Base-by-base conservation (phyloP, 306 rosid genomes). In the Cercis canadensis region DNA sequence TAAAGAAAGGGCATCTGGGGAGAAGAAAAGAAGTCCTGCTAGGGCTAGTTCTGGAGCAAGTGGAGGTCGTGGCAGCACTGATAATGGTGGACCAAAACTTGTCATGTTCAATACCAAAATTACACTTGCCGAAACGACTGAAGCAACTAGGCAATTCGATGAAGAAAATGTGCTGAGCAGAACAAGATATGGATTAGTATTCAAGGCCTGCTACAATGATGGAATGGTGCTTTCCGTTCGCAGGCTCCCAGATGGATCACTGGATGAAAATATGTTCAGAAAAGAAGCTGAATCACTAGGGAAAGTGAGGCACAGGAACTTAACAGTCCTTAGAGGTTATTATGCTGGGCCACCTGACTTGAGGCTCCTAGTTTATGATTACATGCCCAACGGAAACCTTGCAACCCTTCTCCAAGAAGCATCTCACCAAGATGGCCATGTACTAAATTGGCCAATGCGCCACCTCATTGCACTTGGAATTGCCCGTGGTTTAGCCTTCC, bases 351-450 rank as follows among this genome's bases (percentile, higher is more conserved):
- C 96, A 40, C 89, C 98, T 0, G 90, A 87, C 65, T 68, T 89
- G 82, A 83, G 96, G 67, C 98, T 92, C 21, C 63, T 87, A 4
- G 95, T 83, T 58, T 85, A 85, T 17, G 98, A 92, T 62, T 92
- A 92, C 93, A 92, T 92, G 98, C 98, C 98, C 13, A 92, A 92
- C 31, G 98, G 98, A 41, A 92, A 92, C 84, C 97, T 92, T 0
- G 98, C 93, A 16, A 92, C 96, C n/a, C 92, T 92, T 59, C 96
- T 92, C 56, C 98, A 92, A 83, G 98, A 92, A 87, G 98, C 98
- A 50, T 88, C 98, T 45, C 97, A 92, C 78, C 98, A 92, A 82
- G 98, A 92, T 41, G 98, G 98, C 4, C 98, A 92, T 74, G 98
- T 92, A 55, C 83, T 92, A 11, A 92, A 92, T 67, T 92, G 98